phyloP scores from a whole-genome alignment of 495 filamentous ascomycete genomes.

The Cryomyces minteri region DNA sequence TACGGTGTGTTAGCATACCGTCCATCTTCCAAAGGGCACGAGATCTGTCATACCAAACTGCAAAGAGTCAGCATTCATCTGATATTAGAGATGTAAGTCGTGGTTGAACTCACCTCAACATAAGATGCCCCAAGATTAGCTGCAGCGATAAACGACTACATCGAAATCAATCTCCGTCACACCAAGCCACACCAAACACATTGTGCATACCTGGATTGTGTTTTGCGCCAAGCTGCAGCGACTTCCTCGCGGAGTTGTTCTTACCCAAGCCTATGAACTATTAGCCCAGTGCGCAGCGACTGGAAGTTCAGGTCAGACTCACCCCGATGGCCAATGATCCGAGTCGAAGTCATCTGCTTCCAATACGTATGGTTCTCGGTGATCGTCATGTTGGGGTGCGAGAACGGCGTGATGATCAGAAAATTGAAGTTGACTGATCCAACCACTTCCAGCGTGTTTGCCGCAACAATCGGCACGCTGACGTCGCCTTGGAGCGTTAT shows the following conservation, averaged over 20 bases:
- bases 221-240: conserved; percentile 92
- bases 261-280: conserved; percentile 51
- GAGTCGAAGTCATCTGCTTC: conserved; percentile 65
- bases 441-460: conserved; percentile 70
- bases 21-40: background rate
- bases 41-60: conserved; percentile 17
- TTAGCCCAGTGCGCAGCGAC: conserved; percentile 1
- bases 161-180: background rate
- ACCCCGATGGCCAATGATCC: conserved; percentile 85
- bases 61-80: conserved; percentile 3
- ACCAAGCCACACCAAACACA: background rate
- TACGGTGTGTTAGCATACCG: conserved; percentile 11
- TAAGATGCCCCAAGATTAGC: conserved; percentile 84
- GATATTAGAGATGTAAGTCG: too few relatives aligned
- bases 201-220: conserved; percentile 39
- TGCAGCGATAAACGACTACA: conserved; percentile 79
- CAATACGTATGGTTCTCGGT: conserved; percentile 86
- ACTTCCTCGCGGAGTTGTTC: conserved; percentile 64
- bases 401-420: conserved; percentile 82
- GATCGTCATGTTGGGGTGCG: conserved; percentile 82
- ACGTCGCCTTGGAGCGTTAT: conserved; percentile 87
- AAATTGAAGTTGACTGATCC: conserved; percentile 95
- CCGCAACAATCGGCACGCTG: conserved; percentile 74
- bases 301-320: conserved; percentile 4
- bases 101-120: conserved; percentile 42